phyloP scores from a whole-genome alignment of 495 filamentous ascomycete species.

The Xylaria grammica region DNA sequence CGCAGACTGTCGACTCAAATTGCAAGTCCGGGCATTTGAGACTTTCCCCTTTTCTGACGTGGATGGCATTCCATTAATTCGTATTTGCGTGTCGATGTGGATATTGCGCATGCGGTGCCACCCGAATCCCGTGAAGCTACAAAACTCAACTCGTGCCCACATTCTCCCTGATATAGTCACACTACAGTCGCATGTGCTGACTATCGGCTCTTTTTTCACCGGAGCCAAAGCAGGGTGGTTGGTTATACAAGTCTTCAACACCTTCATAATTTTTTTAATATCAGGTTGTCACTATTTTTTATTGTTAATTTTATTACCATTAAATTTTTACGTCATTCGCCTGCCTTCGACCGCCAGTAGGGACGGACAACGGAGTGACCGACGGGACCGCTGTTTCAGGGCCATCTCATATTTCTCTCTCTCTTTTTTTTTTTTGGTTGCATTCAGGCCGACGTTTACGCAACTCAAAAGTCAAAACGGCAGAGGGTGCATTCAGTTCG shows the following conservation, averaged over 20 bases:
- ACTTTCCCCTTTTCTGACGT: constrained; percentile 35
- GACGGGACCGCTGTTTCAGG: background rate
- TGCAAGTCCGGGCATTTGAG: constrained; percentile 36
- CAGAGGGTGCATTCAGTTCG: background rate
- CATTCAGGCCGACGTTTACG: constrained; percentile 4
- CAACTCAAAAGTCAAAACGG: constrained; percentile 18
- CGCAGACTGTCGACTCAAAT: constrained; percentile 29
- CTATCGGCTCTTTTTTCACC: constrained; percentile 4
- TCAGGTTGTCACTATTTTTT: background rate
- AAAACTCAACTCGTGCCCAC: constrained; percentile 38
- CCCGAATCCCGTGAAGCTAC: constrained; percentile 35
- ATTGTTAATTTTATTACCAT: background rate
- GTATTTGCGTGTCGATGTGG: constrained; percentile 40
- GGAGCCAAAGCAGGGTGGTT: constrained; percentile 19
- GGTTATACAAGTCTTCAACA: constrained; percentile 16
- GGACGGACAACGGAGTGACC: constrained; percentile 20
- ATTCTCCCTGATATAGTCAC: constrained; percentile 25
- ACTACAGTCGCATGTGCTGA: constrained; percentile 12
- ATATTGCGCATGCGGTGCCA: constrained; percentile 22
- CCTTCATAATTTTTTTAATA: constrained; percentile 13
- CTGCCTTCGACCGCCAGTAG: constrained; percentile 4
- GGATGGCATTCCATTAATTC: constrained; percentile 39
- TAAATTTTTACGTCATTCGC: constrained; percentile 11
- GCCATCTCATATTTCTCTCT: background rate
- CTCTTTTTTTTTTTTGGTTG: background rate